Evolutionary conservation across 2,329 filamentous ascomycete species (phyloP).

Genomic region (Tolypocladium nubicola): DNA sequence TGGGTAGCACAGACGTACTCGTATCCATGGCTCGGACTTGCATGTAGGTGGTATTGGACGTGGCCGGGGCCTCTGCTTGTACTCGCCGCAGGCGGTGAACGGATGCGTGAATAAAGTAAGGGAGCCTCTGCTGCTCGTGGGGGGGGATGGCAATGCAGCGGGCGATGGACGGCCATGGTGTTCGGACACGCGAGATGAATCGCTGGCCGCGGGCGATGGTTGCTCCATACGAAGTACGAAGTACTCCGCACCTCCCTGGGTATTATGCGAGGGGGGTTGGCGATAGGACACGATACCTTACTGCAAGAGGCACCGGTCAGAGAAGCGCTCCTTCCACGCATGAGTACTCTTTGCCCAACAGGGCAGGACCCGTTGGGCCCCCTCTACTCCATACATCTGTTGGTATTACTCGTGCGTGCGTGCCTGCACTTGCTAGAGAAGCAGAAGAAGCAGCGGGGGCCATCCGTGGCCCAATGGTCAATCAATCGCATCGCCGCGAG

Average conservation of each 20-base stretch:
- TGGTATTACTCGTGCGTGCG: neutral
- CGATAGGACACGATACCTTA: neutral
- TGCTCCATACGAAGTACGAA: no score
- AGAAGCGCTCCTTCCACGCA: neutral
- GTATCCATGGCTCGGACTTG: neutral
- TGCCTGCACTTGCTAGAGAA: neutral
- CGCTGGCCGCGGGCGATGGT: neutral
- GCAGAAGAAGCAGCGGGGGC: neutral
- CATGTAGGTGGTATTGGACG: neutral
- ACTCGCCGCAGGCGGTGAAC: neutral
- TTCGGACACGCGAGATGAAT: neutral
- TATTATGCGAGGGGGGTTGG: neutral
- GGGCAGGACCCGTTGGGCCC: neutral
- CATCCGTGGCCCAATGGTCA: no score
- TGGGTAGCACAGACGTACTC: neutral
- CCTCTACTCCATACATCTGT: neutral
- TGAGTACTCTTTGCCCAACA: neutral
- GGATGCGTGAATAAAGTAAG: neutral
- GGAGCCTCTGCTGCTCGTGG: neutral
- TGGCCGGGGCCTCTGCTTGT: neutral
- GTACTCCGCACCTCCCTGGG: no score
- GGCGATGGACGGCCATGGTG: neutral
- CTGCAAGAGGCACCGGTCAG: neutral
- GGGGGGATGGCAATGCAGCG: neutral
- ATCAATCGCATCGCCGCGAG: neutral